Evolutionary conservation across 495 filamentous ascomycete genomes (phyloP), one percentile per base, ranked within the genome.

Genomic region (Pseudoneurospora amorphoporcata): DNA sequence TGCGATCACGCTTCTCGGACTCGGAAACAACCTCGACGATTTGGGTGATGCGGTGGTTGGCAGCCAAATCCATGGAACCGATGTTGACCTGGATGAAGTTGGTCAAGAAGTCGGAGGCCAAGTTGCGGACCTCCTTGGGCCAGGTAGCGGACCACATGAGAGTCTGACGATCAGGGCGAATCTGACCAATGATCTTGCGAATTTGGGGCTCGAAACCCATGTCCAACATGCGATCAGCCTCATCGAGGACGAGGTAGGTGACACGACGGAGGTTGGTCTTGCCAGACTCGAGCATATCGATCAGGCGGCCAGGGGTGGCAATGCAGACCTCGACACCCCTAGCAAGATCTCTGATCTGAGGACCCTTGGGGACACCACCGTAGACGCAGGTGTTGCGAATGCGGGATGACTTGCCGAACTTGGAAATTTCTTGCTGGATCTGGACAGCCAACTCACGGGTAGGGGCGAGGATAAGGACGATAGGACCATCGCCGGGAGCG

Each of bases 131-230:
- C 81, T 99, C 95, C 89, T 98, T 99, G 74, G 95, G 95, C 95
- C 95, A 99, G 8, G 95, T 99, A 77, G 95, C 95, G 72, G 95
- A 99, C 95, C 95, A 99, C 95, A 99, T 99, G 89, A 94, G 97
- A 74, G 95, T 99, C 79, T 99, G 95, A 87, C 95, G 92, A 81
- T 99, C 95, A 73, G 95, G 95, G 75, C 95, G 93, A 85, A 99
- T 99, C 85, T 99, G 95, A 69, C 91, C 86, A 75, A 99, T 93
- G 76, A 98, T 97, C 88, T 97, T 97, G 84, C 94, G 91, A 79
- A 94, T 93, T 79, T 93, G 90, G 70, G 91, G 92, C 79, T 95
- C 92, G 81, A 95, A 95, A 84, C 92, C 92, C 92, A 95, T 95
- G 79, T 95, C 92, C 76, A 95, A 82, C 92, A 95, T 95, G 78